Percentiles rank a stretch among this genome's conserved stretches.
Evolutionary conservation across 208 protist genomes (phyloP).

Genomic region (Leishmania amazonensis): DNA sequence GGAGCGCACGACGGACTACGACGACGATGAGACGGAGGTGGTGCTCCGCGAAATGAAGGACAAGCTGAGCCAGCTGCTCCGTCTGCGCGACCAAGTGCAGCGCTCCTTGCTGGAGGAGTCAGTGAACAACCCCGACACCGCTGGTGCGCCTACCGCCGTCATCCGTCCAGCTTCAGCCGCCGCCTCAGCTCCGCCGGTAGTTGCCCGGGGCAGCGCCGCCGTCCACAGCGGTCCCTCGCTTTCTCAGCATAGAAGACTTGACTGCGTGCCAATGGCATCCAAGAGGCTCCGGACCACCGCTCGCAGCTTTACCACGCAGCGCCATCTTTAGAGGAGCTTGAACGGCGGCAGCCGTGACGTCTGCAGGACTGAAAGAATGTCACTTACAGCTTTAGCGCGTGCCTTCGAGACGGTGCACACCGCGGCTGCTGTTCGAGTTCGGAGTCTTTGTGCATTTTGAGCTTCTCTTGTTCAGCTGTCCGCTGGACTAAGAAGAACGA

Average conservation of each 20-base stretch:
- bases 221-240: slow-evolving; percentile 2
- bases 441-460: background rate
- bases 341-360: background rate
- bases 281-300: slow-evolving; percentile 27
- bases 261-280: slow-evolving; percentile 18
- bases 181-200: slow-evolving; percentile 12
- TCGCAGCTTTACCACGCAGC: slow-evolving; percentile 17
- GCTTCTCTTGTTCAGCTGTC: background rate
- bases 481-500: background rate
- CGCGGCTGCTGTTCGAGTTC: background rate
- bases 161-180: slow-evolving; percentile 11
- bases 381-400: background rate
- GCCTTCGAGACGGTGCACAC: background rate
- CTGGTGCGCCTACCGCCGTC: slow-evolving; percentile 13
- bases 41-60: slow-evolving; percentile 76
- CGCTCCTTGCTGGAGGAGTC: slow-evolving; percentile 43
- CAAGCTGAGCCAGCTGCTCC: slow-evolving; percentile 80
- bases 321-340: slow-evolving; percentile 9
- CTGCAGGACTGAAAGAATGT: background rate
- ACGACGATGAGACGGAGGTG: slow-evolving; percentile 68
- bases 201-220: background rate
- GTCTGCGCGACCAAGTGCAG: slow-evolving; percentile 80
- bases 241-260: background rate
- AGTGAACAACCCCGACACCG: slow-evolving; percentile 3
- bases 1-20: slow-evolving; percentile 50